Conservation (phyloP, 2,329 filamentous ascomycete genomes). For the Cordyceps tenuipes region DNA sequence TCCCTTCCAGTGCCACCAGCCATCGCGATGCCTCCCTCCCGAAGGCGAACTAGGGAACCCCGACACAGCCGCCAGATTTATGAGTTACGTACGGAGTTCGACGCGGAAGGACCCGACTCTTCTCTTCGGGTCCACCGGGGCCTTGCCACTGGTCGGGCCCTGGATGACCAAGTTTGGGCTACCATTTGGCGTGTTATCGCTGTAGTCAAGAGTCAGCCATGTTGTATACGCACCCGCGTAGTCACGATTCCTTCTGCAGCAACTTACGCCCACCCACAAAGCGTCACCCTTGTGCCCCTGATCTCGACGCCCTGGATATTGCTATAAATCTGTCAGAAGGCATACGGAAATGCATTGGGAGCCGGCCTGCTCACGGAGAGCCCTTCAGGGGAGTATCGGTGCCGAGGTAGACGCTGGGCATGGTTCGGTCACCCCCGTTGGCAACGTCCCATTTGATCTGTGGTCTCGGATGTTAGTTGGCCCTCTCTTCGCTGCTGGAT, state of each 20-base stretch:
- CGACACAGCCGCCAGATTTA: neutral
- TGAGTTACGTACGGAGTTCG: neutral
- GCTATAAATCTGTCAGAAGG: neutral
- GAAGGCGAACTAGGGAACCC: neutral
- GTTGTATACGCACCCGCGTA: too few relatives aligned
- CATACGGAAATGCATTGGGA: too few relatives aligned
- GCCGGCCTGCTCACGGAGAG: neutral
- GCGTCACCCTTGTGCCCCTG: neutral
- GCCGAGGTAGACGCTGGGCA: neutral
- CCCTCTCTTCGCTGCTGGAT: too few relatives aligned
- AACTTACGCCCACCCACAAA: neutral
- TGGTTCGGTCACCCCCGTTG: neutral
- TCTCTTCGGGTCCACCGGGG: neutral
- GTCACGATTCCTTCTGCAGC: too few relatives aligned
- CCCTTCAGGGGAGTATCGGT: neutral
- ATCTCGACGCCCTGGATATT: neutral
- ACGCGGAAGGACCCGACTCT: neutral
- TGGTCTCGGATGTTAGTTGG: too few relatives aligned
- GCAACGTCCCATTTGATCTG: conserved; percentile 1
- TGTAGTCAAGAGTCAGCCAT: neutral
- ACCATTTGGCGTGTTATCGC: neutral
- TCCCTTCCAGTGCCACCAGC: too few relatives aligned
- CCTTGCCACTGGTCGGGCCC: neutral
- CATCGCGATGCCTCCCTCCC: too few relatives aligned
- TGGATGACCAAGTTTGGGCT: neutral